Conservation (phyloP, 2,329 filamentous ascomycete species). For the Stachybotrys elegans region DNA sequence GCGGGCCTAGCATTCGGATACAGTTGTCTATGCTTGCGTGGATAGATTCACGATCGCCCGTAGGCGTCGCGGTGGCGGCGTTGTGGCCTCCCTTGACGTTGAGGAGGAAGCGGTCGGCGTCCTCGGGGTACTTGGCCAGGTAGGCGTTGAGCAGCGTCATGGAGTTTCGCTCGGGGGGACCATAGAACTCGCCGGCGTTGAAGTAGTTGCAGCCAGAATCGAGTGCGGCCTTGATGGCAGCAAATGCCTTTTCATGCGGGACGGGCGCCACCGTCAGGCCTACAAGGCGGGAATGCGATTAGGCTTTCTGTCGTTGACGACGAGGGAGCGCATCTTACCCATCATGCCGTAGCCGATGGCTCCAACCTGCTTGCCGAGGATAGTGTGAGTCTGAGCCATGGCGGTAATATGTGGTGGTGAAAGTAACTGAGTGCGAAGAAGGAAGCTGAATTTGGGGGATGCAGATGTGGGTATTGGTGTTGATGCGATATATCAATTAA, state of each 20-base stretch:
- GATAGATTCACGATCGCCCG: constrained; percentile 46
- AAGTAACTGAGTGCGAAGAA: too few species aligned
- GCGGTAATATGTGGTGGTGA: too few species aligned
- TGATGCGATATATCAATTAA: too few species aligned
- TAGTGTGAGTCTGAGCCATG: constrained; percentile 16
- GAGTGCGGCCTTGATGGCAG: constrained; percentile 48
- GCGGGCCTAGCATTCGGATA: constrained; percentile 31
- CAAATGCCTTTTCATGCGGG: constrained; percentile 36
- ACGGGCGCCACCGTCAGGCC: constrained; percentile 10
- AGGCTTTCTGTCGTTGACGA: too few species aligned
- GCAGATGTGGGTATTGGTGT: too few species aligned
- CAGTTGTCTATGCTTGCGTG: constrained; percentile 51
- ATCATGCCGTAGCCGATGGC: constrained; percentile 19
- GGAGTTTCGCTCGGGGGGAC: constrained; percentile 45
- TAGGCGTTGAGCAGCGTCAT: constrained; percentile 55
- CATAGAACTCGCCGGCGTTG: constrained; percentile 61
- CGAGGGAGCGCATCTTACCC: constrained; percentile 11
- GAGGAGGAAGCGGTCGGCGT: constrained; percentile 54
- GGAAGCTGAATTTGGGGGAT: too few species aligned
- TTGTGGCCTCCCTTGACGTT: constrained; percentile 56
- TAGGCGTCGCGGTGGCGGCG: constrained; percentile 29
- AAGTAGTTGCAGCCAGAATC: constrained; percentile 37
- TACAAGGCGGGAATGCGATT: constrained; percentile 4
- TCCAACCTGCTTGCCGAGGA: constrained; percentile 16
- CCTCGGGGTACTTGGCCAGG: constrained; percentile 54